Evolutionary conservation across 768 basidiomycete species (phyloP), one percentile per base, ranked within the genome.

Genomic region (Daedalea quercina): DNA sequence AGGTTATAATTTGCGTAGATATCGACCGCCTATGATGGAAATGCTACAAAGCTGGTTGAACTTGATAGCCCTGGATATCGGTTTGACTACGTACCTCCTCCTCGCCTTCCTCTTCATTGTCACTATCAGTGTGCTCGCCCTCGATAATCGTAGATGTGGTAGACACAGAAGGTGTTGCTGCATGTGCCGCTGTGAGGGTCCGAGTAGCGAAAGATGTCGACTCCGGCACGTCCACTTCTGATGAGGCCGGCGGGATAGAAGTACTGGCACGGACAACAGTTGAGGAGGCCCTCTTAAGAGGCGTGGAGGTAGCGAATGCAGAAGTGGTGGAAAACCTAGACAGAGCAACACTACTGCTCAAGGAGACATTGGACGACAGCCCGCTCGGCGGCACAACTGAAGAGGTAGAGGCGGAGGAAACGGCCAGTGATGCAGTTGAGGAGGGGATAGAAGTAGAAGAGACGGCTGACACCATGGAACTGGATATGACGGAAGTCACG

Each of bases 181-280:
- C 13, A 17, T 40, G 37, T 15, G 53, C 48, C 8, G 54, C 44
- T 4, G 53, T 56, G 17, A 60, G 56, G 9, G 58, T 63, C 23
- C 57, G 40, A 33, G 60, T 62, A 11, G 37, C 46, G 35, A 28
- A 20, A 12, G 34, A 22, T 4, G 52, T 53, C 13, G 44, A 46
- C 2, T 44, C 42, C 17, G 25, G 9, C 28, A 22, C 44, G 3
- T 6, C 19, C 6, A 15, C 22, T 11, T 19, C 13, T 37, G 52
- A 22, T 26, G n/a, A 43, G 34, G 44, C 37, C 37, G 41, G 3
- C 28, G 50, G 48, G 26, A 45, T 20, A 24, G 55, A 42, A 42
- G 54, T 51, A 25, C 44, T 2, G 15, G 51, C 28, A 19, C 26
- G 31, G 13, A 33, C 19, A 8, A 24, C 23, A 25, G 31, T 26